phyloP scores from a whole-genome alignment of 352 stramenopile species.

The Globisporangium cederbergense region DNA sequence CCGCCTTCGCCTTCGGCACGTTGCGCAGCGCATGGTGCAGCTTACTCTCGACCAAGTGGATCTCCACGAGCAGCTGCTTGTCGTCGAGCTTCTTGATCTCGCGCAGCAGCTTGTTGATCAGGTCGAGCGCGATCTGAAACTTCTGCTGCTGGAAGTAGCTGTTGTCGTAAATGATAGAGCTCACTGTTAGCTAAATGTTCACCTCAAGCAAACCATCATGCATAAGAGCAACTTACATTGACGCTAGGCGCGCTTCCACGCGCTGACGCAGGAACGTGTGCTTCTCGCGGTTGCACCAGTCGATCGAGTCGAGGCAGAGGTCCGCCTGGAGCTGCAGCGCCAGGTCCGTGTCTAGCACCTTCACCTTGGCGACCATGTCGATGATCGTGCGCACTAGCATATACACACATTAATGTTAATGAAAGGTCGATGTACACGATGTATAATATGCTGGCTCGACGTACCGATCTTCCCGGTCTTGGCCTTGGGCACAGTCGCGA shows the following conservation, averaged over 20 bases:
- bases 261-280: slow-evolving; percentile 98
- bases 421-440: not conserved
- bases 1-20: slow-evolving; percentile 94
- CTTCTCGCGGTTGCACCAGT: slow-evolving; percentile 92
- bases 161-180: slow-evolving; percentile 1
- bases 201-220: not conserved
- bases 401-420: not conserved
- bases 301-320: slow-evolving; percentile 95
- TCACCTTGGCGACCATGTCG: slow-evolving; percentile 94
- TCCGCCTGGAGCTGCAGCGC: slow-evolving; percentile 93
- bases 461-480: slow-evolving; percentile 97
- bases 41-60: slow-evolving; percentile 97
- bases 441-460: slow-evolving; percentile 5
- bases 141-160: slow-evolving; percentile 88
- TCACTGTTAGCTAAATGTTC: not conserved
- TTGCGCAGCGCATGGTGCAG: slow-evolving; percentile 98
- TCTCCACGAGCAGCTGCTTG: slow-evolving; percentile 99
- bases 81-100: slow-evolving; percentile 99
- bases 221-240: slow-evolving; percentile 42
- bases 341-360: slow-evolving; percentile 83
- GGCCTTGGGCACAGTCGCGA: slow-evolving; percentile 94
- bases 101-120: slow-evolving; percentile 92
- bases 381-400: slow-evolving; percentile 94
- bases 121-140: slow-evolving; percentile 91
- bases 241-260: slow-evolving; percentile 94